These are phyloP conservation scores for Mortierella sp. DNA, from an alignment of 371 early-diverging fungal genomes.

Conservation along the genomic window DNA sequence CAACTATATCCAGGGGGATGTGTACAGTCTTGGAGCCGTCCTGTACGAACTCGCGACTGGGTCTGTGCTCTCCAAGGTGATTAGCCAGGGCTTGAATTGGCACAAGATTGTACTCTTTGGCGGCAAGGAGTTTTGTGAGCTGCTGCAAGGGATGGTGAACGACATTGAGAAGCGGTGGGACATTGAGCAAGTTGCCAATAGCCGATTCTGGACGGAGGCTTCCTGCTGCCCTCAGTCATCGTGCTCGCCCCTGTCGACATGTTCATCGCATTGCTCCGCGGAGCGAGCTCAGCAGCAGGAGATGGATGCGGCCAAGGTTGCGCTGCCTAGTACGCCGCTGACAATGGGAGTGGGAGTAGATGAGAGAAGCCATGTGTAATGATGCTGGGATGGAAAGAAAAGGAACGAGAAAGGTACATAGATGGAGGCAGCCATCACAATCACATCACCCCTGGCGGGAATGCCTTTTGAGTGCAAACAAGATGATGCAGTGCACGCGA, in stretches of 20 bases:
- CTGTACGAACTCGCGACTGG: constrained; percentile 49
- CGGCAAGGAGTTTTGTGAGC: constrained; percentile 26
- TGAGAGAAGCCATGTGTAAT: no score
- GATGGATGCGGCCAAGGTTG: not conserved
- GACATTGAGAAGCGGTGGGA: constrained; percentile 42
- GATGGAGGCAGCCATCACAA: no score
- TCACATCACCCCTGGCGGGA: no score
- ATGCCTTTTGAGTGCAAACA: no score
- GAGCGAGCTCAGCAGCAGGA: no score
- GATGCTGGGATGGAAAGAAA: no score
- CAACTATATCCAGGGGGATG: constrained; percentile 40
- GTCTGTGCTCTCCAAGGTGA: constrained; percentile 36
- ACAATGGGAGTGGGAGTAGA: not conserved
- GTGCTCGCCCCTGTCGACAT: not conserved
- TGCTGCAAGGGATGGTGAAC: constrained; percentile 44
- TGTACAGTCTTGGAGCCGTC: constrained; percentile 45
- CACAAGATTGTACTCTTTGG: constrained; percentile 37
- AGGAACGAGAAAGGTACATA: no score
- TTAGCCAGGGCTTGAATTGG: constrained; percentile 38
- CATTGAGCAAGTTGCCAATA: constrained; percentile 32
- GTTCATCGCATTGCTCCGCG: no score
- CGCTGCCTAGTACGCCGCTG: not conserved
- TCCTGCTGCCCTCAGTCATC: no score
- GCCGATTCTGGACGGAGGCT: constrained; percentile 35
- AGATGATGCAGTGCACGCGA: no score